Percentiles rank a stretch among this genome's conserved stretches.
Evolutionary conservation across 352 stramenopile genomes (phyloP).

Genomic region (Phytophthora litchii): DNA sequence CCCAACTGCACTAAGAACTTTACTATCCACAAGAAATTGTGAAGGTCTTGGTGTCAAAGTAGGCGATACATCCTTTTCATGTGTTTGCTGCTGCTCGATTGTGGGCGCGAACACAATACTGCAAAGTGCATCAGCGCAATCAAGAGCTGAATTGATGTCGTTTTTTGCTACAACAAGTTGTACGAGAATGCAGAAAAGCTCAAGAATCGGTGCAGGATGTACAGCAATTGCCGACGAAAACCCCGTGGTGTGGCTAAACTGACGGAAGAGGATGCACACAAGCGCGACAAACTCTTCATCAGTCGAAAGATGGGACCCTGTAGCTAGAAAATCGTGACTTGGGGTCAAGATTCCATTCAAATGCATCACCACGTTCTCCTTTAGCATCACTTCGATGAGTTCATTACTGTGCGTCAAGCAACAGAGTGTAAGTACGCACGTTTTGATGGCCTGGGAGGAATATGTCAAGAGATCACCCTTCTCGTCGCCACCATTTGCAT

Average conservation of each 20-base stretch:
- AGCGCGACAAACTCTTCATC: slow-evolving; percentile 53
- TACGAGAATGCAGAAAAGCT: slow-evolving; percentile 58
- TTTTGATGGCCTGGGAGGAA: slow-evolving; percentile 40
- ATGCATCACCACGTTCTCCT: slow-evolving; percentile 41
- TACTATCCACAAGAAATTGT: slow-evolving; percentile 33
- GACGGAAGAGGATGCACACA: slow-evolving; percentile 61
- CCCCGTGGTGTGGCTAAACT: slow-evolving; percentile 49
- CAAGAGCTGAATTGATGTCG: slow-evolving; percentile 53
- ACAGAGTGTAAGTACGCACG: slow-evolving; percentile 62
- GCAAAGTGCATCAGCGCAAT: slow-evolving; percentile 70
- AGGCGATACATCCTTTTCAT: slow-evolving; percentile 5
- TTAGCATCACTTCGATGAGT: slow-evolving; percentile 57
- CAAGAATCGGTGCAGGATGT: slow-evolving; percentile 29
- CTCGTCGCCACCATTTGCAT: slow-evolving; percentile 1
- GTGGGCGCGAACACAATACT: slow-evolving; percentile 49
- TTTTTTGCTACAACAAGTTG: slow-evolving; percentile 23
- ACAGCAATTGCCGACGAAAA: slow-evolving; percentile 21
- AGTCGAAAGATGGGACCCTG: slow-evolving; percentile 9
- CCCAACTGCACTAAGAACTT: slow-evolving; percentile 48
- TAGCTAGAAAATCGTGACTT: neutral
- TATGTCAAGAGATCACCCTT: slow-evolving; percentile 18
- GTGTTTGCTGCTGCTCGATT: slow-evolving; percentile 3
- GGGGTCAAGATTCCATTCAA: slow-evolving; percentile 44
- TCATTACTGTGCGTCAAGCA: slow-evolving; percentile 51
- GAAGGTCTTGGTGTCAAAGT: slow-evolving; percentile 17